phyloP scores from a whole-genome alignment of 179 eudicot genomes.

The Carnegiea gigantea region DNA sequence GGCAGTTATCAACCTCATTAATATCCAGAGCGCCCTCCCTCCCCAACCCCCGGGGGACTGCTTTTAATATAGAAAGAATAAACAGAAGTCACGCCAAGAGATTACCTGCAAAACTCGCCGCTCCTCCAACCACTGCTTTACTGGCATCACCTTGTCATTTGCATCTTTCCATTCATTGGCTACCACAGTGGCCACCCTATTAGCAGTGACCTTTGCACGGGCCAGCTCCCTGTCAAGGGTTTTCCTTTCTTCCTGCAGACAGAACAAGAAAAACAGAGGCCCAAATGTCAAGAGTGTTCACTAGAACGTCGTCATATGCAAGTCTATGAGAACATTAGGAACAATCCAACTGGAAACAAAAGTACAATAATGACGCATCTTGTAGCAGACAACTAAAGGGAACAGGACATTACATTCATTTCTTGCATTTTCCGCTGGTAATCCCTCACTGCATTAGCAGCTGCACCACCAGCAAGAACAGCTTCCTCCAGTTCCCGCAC shows the following conservation, averaged over 20 bases:
- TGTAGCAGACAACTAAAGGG: background rate
- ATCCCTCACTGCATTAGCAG: slow-evolving; percentile 96
- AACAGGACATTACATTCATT: slow-evolving; percentile 62
- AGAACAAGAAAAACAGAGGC: slow-evolving; percentile 16
- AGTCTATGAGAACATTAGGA: background rate
- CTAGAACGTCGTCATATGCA: background rate
- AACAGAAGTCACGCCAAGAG: background rate
- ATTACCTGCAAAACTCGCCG: slow-evolving; percentile 78
- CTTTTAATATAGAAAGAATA: background rate
- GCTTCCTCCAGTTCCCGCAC: slow-evolving; percentile 93
- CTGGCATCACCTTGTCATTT: slow-evolving; percentile 47
- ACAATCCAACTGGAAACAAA: background rate
- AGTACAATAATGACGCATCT: slow-evolving; percentile 9
- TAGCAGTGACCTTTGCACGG: slow-evolving; percentile 44
- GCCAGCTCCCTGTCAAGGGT: slow-evolving; percentile 46
- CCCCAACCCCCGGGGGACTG: too few relatives aligned
- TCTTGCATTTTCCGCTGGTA: slow-evolving; percentile 96
- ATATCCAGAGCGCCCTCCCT: background rate
- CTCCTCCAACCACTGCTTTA: slow-evolving; percentile 77
- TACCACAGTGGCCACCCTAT: slow-evolving; percentile 44
- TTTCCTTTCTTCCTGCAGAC: slow-evolving; percentile 67
- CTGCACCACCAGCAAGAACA: slow-evolving; percentile 98
- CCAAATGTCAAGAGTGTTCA: slow-evolving; percentile 4
- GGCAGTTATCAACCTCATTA: background rate
- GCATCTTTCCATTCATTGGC: slow-evolving; percentile 52